These are phyloP conservation scores for Chlorella sp. DNA, from an alignment of 139 green algal species.

Conservation along the genomic window DNA sequence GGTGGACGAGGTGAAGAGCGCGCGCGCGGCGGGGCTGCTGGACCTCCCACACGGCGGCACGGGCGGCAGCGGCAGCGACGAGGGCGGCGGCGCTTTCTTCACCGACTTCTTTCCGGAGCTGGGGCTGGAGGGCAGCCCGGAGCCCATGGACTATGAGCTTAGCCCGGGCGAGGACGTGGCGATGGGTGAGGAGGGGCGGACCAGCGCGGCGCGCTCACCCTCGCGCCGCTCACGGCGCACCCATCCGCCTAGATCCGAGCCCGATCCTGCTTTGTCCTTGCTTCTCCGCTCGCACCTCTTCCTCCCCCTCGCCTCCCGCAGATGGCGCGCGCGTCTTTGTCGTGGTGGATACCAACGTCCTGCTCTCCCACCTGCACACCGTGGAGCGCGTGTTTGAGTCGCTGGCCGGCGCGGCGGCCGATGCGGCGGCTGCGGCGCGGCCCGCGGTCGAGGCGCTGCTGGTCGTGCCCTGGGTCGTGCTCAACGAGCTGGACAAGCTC, in stretches of 20 bases:
- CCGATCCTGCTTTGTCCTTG: no score
- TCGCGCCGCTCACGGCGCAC: no score
- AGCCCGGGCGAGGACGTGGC: no score
- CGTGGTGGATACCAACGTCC: conserved; percentile 51
- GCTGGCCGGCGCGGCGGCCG: background rate
- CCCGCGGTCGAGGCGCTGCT: conserved; percentile 39
- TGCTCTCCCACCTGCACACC: conserved; percentile 33
- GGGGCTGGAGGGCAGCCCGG: background rate
- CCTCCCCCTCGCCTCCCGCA: background rate
- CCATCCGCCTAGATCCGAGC: no score
- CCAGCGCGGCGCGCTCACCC: no score
- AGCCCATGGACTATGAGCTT: conserved; percentile 28
- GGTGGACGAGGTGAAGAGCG: background rate
- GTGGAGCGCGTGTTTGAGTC: conserved; percentile 19
- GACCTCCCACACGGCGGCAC: no score
- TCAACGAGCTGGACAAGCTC: conserved; percentile 52
- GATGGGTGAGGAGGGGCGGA: no score
- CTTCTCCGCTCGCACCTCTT: background rate
- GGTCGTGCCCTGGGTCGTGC: conserved; percentile 49
- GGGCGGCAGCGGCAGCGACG: no score
- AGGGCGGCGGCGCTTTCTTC: no score
- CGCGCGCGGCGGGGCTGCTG: background rate
- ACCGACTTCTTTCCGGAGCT: conserved; percentile 24
- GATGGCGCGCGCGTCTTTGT: conserved; percentile 32
- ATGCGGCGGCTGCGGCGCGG: conserved; percentile 1